Conservation (phyloP, 2,329 filamentous ascomycete genomes). For the Alternaria conjuncta region DNA sequence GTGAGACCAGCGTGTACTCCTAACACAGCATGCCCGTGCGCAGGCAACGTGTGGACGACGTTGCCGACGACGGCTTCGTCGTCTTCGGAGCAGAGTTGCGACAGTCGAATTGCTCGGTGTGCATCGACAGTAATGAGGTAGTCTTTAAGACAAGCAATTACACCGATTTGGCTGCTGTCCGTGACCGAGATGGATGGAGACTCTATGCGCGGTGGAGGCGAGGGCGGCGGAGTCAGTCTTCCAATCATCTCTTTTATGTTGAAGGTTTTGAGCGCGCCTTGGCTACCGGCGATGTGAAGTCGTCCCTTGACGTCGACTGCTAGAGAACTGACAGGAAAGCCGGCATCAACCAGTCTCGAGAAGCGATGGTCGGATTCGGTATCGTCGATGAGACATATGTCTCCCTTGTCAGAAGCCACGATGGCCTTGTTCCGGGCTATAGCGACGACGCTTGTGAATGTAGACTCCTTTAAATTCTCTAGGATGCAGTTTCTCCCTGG, state of each 20-base stretch:
- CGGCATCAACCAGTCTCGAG: conserved; percentile 68
- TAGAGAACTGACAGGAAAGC: conserved; percentile 72
- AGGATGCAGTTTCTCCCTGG: conserved; percentile 87
- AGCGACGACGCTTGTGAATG: conserved; percentile 77
- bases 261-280: conserved; percentile 62
- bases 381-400: conserved; percentile 88
- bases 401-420: conserved; percentile 84
- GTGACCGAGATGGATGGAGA: conserved; percentile 40
- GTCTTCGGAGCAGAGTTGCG: conserved; percentile 55
- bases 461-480: conserved; percentile 79
- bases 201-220: conserved; percentile 42
- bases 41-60: conserved; percentile 55
- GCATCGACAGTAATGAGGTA: conserved; percentile 68
- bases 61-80: conserved; percentile 40
- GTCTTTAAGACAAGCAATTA: conserved; percentile 46
- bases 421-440: conserved; percentile 78
- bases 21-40: conserved; percentile 66
- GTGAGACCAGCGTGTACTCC: conserved; percentile 72
- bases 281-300: conserved; percentile 73
- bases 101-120: conserved; percentile 72
- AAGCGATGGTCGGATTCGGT: conserved; percentile 74
- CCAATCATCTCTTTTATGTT: conserved; percentile 45
- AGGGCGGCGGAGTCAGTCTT: conserved; percentile 41
- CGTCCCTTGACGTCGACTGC: conserved; percentile 63
- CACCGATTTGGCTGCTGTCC: conserved; percentile 43